Conservation (phyloP, 2,329 filamentous ascomycete genomes). For the Exophiala alcalophila region DNA sequence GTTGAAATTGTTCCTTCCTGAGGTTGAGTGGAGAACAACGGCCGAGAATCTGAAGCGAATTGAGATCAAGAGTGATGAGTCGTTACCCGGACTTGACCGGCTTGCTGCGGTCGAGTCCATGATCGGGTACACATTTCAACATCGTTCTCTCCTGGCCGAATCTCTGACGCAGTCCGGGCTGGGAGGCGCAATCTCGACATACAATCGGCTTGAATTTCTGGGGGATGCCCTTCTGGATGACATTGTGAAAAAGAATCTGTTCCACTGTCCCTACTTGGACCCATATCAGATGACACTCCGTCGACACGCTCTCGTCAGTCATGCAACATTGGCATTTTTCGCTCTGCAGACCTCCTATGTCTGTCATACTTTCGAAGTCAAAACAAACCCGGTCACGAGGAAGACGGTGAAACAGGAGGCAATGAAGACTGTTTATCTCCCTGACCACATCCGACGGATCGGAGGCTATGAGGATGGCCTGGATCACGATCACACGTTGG, state of each 20-base stretch:
- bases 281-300: constrained; percentile 69
- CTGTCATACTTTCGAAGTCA: constrained; percentile 9
- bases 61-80: not conserved
- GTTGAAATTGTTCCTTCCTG: constrained; percentile 63
- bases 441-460: constrained; percentile 21
- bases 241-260: constrained; percentile 63
- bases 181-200: constrained; percentile 32
- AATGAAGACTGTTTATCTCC: constrained; percentile 12
- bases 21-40: constrained; percentile 55
- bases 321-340: constrained; percentile 73
- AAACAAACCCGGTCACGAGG: constrained; percentile 32
- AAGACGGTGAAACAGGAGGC: constrained; percentile 32
- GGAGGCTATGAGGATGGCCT: constrained; percentile 3
- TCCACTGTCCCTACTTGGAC: constrained; percentile 38
- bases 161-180: constrained; percentile 67
- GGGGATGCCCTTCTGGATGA: constrained; percentile 83
- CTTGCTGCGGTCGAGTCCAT: constrained; percentile 54
- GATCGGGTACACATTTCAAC: constrained; percentile 68
- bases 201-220: constrained; percentile 81
- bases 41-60: constrained; percentile 35
- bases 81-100: not conserved
- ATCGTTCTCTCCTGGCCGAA: constrained; percentile 68
- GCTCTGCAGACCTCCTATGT: constrained; percentile 28
- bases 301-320: constrained; percentile 74
- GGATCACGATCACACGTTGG: constrained; percentile 12